A percentile compares a stretch with the other conserved stretches of the same genome.
These are phyloP conservation scores for Lasiosphaeriaceae sp. DNA, from an alignment of 495 filamentous ascomycete genomes.

Conservation along the genomic window DNA sequence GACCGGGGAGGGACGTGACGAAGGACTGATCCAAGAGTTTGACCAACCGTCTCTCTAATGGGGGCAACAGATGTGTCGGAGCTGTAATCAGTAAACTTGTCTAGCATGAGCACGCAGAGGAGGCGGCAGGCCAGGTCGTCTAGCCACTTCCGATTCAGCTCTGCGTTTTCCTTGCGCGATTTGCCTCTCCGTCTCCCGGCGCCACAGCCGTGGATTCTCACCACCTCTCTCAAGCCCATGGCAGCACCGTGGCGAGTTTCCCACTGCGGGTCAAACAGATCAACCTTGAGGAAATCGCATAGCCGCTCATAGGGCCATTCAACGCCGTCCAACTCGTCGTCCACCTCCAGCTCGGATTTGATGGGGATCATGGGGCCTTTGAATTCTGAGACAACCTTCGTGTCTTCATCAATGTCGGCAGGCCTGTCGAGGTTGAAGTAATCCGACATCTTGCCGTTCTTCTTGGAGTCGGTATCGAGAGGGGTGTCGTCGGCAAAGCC, in stretches of 20 bases:
- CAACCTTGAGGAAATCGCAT: conserved; percentile 87
- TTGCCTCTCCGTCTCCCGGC: conserved; percentile 77
- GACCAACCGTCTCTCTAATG: conserved; percentile 94
- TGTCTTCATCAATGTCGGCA: conserved; percentile 73
- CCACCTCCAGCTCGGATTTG: conserved; percentile 62
- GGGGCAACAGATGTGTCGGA: conserved; percentile 96
- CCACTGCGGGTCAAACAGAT: conserved; percentile 92
- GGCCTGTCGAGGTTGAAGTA: conserved; percentile 83
- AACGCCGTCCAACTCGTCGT: conserved; percentile 69
- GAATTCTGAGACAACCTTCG: conserved; percentile 91
- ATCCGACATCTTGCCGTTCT: conserved; percentile 74
- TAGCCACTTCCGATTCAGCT: conserved; percentile 76
- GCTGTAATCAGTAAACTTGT: conserved; percentile 95
- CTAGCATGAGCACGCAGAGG: conserved; percentile 93
- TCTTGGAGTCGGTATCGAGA: conserved; percentile 56
- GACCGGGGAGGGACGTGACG: conserved; percentile 70
- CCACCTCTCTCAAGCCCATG: conserved; percentile 88
- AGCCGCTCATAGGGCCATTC: conserved; percentile 94
- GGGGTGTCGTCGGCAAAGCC: conserved; percentile 51
- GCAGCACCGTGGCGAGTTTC: conserved; percentile 96
- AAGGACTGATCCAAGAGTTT: conserved; percentile 84
- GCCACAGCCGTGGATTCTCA: conserved; percentile 85
- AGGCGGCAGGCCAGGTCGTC: conserved; percentile 90
- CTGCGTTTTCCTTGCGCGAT: conserved; percentile 67
- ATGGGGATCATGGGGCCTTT: conserved; percentile 68